phyloP scores from a whole-genome alignment of 73 alveolate genomes.

The Paramecium pentaurelia region DNA sequence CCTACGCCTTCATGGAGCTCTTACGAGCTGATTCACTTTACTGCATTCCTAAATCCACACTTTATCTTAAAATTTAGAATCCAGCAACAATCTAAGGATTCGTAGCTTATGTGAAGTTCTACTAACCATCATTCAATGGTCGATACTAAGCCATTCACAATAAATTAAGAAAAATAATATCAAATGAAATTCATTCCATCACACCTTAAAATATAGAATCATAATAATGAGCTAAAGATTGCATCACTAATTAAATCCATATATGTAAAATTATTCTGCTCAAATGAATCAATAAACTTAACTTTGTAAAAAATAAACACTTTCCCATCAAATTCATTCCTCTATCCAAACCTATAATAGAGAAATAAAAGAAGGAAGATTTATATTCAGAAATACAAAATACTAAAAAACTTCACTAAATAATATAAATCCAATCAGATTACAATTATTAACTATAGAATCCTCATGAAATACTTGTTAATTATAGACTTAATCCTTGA shows the following conservation, averaged over 20 bases:
- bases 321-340: neutral
- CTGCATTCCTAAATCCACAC: neutral
- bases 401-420: neutral
- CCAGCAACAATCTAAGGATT: neutral
- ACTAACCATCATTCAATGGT: neutral
- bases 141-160: neutral
- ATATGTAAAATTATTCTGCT: neutral
- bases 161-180: neutral
- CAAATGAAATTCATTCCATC: neutral
- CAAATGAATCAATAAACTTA: neutral
- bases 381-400: neutral
- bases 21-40: neutral
- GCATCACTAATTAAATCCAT: neutral
- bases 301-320: neutral
- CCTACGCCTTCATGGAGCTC: neutral
- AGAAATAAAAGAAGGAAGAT: neutral
- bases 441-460: neutral
- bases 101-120: neutral
- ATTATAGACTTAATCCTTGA: neutral
- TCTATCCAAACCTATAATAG: neutral
- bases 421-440: neutral
- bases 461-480: too few relatives aligned
- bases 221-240: neutral
- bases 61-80: neutral
- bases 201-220: neutral